Conservation (phyloP, 2,329 filamentous ascomycete species). For the Stagonosporopsis tanaceti region DNA sequence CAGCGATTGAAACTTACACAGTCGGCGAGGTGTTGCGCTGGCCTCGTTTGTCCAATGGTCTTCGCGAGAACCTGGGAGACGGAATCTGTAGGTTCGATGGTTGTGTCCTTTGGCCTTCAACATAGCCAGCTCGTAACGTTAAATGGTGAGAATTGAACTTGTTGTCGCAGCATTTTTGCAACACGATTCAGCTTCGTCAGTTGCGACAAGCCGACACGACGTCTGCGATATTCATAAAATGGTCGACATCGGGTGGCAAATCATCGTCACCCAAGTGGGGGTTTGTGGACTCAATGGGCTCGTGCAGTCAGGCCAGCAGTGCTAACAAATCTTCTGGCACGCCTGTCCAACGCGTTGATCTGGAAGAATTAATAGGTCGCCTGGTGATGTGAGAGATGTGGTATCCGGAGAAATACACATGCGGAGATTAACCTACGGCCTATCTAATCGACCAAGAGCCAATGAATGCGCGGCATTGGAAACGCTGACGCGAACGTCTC, state of each 20-base stretch:
- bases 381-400: neutral
- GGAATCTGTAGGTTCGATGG: too few species aligned
- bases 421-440: constrained; percentile 9
- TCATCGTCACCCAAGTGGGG: neutral
- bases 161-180: too few species aligned
- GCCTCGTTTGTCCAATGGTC: too few species aligned
- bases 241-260: neutral
- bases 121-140: too few species aligned
- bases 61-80: too few species aligned
- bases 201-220: neutral
- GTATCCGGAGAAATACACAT: constrained; percentile 3
- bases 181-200: neutral
- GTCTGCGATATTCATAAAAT: neutral
- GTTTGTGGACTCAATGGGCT: neutral
- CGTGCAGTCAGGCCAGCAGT: constrained; percentile 1
- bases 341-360: neutral
- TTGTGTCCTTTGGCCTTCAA: too few species aligned
- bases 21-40: too few species aligned
- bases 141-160: too few species aligned
- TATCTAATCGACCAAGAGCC: neutral
- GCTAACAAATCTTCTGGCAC: neutral
- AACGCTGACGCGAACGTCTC: constrained; percentile 4
- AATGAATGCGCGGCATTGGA: neutral
- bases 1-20: too few species aligned
- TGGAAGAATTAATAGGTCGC: neutral